Base-by-base conservation (phyloP, 176 grass and related monocot species). In the Phragmites australis region DNA sequence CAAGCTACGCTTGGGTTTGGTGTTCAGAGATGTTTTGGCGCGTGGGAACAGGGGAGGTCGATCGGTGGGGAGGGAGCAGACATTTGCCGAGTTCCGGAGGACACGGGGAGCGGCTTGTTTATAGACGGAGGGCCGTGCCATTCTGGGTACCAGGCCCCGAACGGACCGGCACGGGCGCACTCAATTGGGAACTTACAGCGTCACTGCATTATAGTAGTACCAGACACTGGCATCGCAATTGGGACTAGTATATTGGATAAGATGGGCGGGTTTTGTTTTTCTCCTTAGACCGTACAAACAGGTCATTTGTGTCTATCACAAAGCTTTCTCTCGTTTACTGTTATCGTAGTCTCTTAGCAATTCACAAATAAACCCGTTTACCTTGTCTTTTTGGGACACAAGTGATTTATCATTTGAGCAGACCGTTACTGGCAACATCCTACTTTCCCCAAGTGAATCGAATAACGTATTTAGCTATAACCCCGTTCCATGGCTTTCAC, bases 21-120 rank as follows among this genome's bases (percentile, higher is more conserved):
- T 27, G 60, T 9, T 11, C 9, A 2, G 51, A 74, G 70, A 81
- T 85, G 63, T 76, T 89, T 76, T 63, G 77, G 52, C 50, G 81
- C 51, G 81, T 66, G 68, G 81, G 86, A 83, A 17, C 68, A 59
- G 51, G 30, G 67, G 59, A 18, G 34, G 46, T 49, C 65, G 65
- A 75, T 53, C 39, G 57, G 55, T n/a, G 34, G 70, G 19, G 26
- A 77, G 85, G 79, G 65, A 69, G 81, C 69, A 84, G 31, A 22
- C 45, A 75, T 48, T 46, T 78, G 18, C 49, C 63, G 51, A 49
- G 70, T 62, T 43, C 41, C 4, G 26, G 37, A 62, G 75, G 46
- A 29, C 50, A 70, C 19, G 22, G 70, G 74, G n/a, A 63, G 27
- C 8, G 41, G n/a, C 54, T 69, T 47, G 76, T 81, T 85, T 89